Percentiles rank a stretch among this genome's conserved stretches.
Evolutionary conservation across 768 basidiomycete species (phyloP).

Genomic region (Tephrocybe sp.): DNA sequence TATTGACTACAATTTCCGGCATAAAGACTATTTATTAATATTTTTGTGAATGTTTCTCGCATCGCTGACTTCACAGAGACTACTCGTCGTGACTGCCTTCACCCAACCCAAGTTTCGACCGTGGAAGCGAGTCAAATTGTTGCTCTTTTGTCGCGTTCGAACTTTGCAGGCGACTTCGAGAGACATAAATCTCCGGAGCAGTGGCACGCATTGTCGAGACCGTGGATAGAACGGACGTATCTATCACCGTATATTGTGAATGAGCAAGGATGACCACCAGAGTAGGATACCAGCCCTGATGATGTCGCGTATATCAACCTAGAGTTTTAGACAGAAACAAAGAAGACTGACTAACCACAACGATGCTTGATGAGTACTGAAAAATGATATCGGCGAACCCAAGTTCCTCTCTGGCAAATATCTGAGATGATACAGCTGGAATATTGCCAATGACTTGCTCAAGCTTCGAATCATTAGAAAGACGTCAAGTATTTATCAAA

Average conservation of each 20-base stretch:
- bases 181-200: background rate
- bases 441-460: constrained; percentile 6
- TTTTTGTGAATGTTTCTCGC: no score
- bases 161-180: background rate
- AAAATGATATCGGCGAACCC: background rate
- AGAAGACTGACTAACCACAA: background rate
- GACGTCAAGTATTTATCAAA: background rate
- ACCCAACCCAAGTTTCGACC: background rate
- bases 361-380: constrained; percentile 7
- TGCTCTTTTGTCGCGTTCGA: background rate
- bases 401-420: background rate
- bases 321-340: background rate
- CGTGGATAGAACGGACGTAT: background rate
- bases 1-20: no score
- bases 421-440: background rate
- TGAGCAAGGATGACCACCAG: constrained; percentile 1
- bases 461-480: background rate
- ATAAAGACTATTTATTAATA: no score
- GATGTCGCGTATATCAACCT: background rate
- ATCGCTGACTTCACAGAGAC: no score
- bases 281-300: constrained; percentile 4
- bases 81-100: background rate
- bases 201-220: background rate
- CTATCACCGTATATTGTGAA: constrained; percentile 1
- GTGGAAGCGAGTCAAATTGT: no score